Percentiles rank a stretch among this genome's conserved stretches.
phyloP scores from a whole-genome alignment of 2,329 filamentous ascomycete genomes.

The Fusarium continuum region DNA sequence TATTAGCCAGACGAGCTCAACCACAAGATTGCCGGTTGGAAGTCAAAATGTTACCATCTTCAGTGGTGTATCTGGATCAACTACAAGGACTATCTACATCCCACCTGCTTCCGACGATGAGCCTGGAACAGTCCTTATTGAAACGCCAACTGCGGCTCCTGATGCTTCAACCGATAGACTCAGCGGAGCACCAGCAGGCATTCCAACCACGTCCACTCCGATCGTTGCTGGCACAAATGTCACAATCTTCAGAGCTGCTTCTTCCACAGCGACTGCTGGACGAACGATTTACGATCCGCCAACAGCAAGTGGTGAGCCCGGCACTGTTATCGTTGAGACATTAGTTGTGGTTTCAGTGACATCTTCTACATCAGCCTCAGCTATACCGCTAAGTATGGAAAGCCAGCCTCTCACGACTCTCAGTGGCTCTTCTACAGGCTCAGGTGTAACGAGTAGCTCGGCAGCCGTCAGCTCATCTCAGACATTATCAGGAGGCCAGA shows the following conservation, averaged over 20 bases:
- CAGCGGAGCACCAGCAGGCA: neutral
- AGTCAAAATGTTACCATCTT: conserved; percentile 3
- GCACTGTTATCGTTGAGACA: conserved; percentile 17
- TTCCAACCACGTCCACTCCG: neutral
- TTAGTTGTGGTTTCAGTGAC: neutral
- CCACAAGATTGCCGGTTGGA: neutral
- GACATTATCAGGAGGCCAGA: too few species aligned
- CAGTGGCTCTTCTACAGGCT: neutral
- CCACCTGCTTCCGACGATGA: neutral
- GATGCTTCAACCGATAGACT: neutral
- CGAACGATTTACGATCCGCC: conserved; percentile 12
- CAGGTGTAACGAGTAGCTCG: neutral
- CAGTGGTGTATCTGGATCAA: neutral
- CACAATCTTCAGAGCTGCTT: conserved; percentile 4
- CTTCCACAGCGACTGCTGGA: conserved; percentile 3
- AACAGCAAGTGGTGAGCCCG: conserved; percentile 4
- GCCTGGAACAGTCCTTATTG: conserved; percentile 14
- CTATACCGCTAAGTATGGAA: neutral
- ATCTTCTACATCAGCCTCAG: neutral
- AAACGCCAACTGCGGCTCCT: neutral
- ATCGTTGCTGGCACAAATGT: neutral
- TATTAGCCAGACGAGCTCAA: neutral
- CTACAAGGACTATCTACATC: conserved; percentile 2
- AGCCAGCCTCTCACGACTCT: neutral
- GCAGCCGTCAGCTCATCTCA: neutral